These are phyloP conservation scores for Diaporthe eres DNA, from an alignment of 2,329 filamentous ascomycete genomes.

Conservation along the genomic window DNA sequence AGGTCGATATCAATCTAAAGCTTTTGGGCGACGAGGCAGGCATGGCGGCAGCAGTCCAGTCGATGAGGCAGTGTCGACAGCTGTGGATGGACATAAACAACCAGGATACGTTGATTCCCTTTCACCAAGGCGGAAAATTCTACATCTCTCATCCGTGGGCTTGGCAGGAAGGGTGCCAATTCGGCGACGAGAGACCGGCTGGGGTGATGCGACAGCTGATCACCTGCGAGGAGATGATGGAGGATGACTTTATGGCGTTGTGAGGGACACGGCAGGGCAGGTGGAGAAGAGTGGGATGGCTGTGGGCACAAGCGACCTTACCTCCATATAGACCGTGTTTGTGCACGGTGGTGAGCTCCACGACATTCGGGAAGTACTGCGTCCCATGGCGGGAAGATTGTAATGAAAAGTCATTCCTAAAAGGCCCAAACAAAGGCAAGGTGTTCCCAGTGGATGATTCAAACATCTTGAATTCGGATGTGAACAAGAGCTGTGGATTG, in stretches of 20 bases:
- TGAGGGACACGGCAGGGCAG: background rate
- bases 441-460: too few relatives aligned
- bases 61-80: background rate
- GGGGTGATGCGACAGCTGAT: background rate
- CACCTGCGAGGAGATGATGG: background rate
- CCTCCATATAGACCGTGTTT: too few relatives aligned
- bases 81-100: background rate
- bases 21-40: background rate
- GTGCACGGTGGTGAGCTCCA: too few relatives aligned
- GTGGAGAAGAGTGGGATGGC: background rate
- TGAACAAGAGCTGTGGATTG: too few relatives aligned
- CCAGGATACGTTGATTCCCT: too few relatives aligned
- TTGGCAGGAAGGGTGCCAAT: background rate
- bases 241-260: background rate
- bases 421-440: too few relatives aligned
- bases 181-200: background rate
- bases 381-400: too few relatives aligned
- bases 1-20: background rate
- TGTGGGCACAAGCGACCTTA: too few relatives aligned
- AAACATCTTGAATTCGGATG: too few relatives aligned
- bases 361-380: too few relatives aligned
- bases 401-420: too few relatives aligned
- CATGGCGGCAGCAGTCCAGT: background rate
- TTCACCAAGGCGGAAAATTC: background rate
- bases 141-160: background rate